Conservation (phyloP, 306 rosid species). For the Medicago lupulina region DNA sequence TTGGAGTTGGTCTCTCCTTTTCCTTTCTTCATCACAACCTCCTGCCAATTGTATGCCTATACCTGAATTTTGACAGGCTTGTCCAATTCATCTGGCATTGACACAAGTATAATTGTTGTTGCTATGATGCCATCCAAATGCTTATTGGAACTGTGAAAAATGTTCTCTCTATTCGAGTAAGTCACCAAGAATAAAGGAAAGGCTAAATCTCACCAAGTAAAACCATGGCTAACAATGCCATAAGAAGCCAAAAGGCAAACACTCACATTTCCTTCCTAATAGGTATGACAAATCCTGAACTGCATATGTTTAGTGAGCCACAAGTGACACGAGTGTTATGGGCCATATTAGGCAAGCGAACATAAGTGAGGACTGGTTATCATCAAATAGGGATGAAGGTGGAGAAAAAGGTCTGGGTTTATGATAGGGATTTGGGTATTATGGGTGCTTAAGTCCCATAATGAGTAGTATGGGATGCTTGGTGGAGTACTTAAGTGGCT, state of each 20-base stretch:
- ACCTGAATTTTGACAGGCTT: background rate
- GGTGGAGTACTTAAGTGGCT: background rate
- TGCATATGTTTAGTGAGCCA: no score
- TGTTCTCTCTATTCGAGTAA: background rate
- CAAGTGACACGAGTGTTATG: no score
- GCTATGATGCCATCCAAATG: background rate
- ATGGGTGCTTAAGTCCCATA: background rate
- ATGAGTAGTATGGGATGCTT: background rate
- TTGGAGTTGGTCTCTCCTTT: background rate
- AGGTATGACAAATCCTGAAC: background rate
- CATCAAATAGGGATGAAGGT: background rate
- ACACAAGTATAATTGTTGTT: no score
- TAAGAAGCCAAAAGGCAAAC: background rate
- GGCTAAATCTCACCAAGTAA: background rate
- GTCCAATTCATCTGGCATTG: background rate
- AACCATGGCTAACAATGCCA: background rate
- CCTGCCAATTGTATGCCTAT: background rate
- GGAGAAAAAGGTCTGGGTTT: background rate
- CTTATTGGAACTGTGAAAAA: background rate
- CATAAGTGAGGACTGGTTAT: background rate
- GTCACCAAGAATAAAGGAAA: background rate
- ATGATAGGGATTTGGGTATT: background rate
- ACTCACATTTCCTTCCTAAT: background rate
- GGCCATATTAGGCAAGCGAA: background rate
- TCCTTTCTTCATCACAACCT: background rate